Conservation (phyloP, 306 rosid genomes). For the Pyrus communis region DNA sequence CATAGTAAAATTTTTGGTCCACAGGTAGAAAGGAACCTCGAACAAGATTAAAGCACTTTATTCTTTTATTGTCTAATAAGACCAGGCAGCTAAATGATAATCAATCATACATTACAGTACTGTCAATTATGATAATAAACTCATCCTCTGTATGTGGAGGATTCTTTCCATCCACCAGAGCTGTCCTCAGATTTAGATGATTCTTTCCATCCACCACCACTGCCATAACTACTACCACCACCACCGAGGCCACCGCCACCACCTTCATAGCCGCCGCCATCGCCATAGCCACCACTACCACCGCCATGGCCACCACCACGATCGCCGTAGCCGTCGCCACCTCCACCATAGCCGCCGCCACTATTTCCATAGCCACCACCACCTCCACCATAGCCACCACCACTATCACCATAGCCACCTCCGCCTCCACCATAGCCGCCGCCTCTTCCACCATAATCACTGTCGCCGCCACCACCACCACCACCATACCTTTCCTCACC, state of each 20-base stretch:
- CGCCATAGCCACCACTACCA: neutral
- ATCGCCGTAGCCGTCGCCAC: neutral
- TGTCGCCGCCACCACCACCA: neutral
- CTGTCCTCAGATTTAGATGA: neutral
- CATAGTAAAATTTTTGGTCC: too few species aligned
- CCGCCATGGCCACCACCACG: neutral
- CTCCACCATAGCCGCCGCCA: neutral
- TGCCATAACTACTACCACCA: neutral
- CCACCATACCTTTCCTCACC: neutral
- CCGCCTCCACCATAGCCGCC: neutral
- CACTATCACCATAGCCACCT: neutral
- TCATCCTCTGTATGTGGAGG: conserved; percentile 10
- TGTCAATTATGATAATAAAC: neutral
- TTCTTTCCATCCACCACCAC: neutral
- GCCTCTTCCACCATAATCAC: neutral
- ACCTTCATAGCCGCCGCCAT: neutral
- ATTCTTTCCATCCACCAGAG: conserved; percentile 74
- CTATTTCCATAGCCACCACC: neutral
- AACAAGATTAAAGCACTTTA: neutral
- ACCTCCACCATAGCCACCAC: neutral
- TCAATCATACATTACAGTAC: neutral
- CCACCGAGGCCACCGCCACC: neutral
- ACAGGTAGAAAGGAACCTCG: neutral
- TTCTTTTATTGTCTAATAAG: neutral
- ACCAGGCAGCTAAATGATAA: neutral